Percentiles rank a stretch among this genome's conserved stretches.
These are phyloP conservation scores for Wickerhamomyces sydowiorum DNA, from an alignment of 805 yeast species.

Conservation along the genomic window DNA sequence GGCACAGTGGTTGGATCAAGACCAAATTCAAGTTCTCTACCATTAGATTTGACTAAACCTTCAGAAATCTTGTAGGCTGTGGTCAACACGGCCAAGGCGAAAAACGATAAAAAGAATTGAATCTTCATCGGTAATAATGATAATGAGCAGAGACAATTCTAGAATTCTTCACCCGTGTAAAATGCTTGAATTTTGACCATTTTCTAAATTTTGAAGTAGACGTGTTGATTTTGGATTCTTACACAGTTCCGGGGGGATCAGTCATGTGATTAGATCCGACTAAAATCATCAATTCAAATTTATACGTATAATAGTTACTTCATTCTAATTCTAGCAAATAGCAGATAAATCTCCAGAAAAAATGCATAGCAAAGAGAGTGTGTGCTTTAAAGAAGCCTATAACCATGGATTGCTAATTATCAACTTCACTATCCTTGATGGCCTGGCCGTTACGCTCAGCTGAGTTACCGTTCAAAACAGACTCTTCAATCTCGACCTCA, in stretches of 20 bases:
- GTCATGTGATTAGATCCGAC: background rate
- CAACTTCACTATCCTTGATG: background rate
- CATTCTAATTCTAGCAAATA: background rate
- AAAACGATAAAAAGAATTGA: background rate
- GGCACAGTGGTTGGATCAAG: slow-evolving; percentile 5
- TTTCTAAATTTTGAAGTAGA: no score
- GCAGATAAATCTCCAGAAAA: background rate
- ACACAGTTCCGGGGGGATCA: no score
- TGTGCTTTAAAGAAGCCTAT: background rate
- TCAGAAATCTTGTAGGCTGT: background rate
- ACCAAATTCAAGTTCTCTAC: slow-evolving; percentile 4
- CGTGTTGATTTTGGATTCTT: no score
- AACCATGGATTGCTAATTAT: background rate
- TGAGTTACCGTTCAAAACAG: background rate
- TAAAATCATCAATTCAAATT: background rate
- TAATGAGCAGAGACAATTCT: background rate
- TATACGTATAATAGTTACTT: background rate
- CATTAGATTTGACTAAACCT: slow-evolving; percentile 1
- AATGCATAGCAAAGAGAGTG: background rate
- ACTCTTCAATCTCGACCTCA: background rate
- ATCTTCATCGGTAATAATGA: background rate
- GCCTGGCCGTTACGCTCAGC: background rate
- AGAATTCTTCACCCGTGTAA: background rate
- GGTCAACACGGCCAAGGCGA: background rate
- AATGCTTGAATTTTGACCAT: no score